These are phyloP conservation scores for Leccinellum albellum DNA, from an alignment of 768 basidiomycete species.

Conservation along the genomic window DNA sequence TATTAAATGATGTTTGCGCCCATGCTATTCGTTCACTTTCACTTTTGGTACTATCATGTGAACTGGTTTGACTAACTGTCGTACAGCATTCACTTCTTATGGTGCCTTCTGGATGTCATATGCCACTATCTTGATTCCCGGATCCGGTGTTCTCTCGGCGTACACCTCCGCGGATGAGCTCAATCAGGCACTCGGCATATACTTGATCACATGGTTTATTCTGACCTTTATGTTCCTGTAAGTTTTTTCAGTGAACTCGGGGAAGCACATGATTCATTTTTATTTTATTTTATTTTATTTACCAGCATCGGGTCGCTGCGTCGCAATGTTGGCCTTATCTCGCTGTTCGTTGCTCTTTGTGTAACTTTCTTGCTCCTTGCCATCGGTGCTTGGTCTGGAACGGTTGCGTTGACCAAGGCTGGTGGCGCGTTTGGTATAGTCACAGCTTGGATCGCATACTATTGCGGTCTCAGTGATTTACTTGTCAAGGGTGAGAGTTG, in stretches of 20 bases:
- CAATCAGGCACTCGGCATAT: conserved; percentile 65
- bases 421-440: conserved; percentile 45
- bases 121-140: conserved; percentile 67
- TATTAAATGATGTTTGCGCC: not conserved
- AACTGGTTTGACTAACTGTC: not conserved
- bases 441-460: conserved; percentile 47
- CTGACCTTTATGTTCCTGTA: conserved; percentile 69
- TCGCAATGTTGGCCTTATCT: conserved; percentile 46
- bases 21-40: not conserved
- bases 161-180: conserved; percentile 44
- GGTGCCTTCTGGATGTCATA: conserved; percentile 91
- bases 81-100: conserved; percentile 71
- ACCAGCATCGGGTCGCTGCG: conserved; percentile 47
- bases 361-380: conserved; percentile 50
- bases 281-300: not conserved
- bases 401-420: conserved; percentile 27
- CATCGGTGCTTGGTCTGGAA: conserved; percentile 35
- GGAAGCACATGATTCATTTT: not conserved
- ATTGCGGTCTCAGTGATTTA: conserved; percentile 40
- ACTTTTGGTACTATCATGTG: not conserved
- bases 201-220: conserved; percentile 68
- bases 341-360: conserved; percentile 50
- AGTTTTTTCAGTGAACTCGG: conserved; percentile 13
- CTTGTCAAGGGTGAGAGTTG: conserved; percentile 36
- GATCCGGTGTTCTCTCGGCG: conserved; percentile 55